Evolutionary conservation across 495 filamentous ascomycete species (phyloP), one percentile per base, ranked within the genome.

Genomic region (Penicillium lividum): DNA sequence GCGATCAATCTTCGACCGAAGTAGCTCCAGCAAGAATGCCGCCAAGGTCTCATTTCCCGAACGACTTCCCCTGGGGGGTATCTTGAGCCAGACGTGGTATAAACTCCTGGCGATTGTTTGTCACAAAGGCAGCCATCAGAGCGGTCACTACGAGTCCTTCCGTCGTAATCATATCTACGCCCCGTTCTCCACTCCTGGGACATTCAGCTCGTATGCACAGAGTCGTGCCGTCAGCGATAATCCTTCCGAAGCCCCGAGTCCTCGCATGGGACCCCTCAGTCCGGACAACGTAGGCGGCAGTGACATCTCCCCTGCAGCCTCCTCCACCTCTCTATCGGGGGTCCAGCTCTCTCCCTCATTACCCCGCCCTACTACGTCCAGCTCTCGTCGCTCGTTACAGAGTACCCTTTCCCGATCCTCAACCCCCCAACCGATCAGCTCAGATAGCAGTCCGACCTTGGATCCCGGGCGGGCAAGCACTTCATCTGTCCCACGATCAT

Each of bases 71-170:
- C 77, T 99, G 7, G 94, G 94, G 16, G 86, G 91, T 3, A 79
- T 98, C 16, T 73, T 95, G 18, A 83, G 86, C 51, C 86, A 86
- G 59, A 88, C 84, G 55, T 88, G 81, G 61, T 99, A 96, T 77
- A 91, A 87, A 63, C 81, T 99, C 4, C 84, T 95, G 3, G 90
- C 88, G 10, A 86, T 96, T 43, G 89, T 99, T 49, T 94, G 89
- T 29, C 94, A 99, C 68, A 97, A 96, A 67, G 94, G 94, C 18
- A 95, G 89, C 58, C 94, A 99, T 73, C 86, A 96, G 63, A 96
- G 91, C 57, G 94, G 94, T 1, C 94, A 99, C 69, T 99, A 99
- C 72, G 94, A 99, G 69, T 91, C 92, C 2, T 98, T 98, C 73
- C 83, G 94, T 30, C 84, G 94, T n/a, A 96, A 97, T 70, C 85